A percentile compares a stretch with the other conserved stretches of the same genome.
These are phyloP conservation scores for Cercophora sp. DNA, from an alignment of 495 filamentous ascomycete species.

Conservation along the genomic window DNA sequence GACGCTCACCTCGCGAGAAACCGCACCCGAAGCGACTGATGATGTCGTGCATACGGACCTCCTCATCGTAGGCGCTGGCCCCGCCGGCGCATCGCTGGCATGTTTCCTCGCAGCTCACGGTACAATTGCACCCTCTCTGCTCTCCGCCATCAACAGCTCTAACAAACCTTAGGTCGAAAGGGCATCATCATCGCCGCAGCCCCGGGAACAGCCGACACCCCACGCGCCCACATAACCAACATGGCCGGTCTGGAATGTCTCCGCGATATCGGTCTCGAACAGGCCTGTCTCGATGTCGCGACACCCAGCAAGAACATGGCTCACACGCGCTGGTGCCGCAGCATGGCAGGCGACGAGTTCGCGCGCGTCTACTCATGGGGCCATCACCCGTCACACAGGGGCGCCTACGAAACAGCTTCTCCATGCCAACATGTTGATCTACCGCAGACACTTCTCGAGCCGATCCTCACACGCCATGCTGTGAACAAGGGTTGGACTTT, in stretches of 20 bases:
- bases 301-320: slow-evolving; percentile 38
- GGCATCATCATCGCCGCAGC: slow-evolving; percentile 47
- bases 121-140: too few species aligned
- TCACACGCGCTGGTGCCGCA: slow-evolving; percentile 52
- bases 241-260: slow-evolving; percentile 41
- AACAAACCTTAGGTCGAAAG: slow-evolving; percentile 29
- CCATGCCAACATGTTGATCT: slow-evolving; percentile 47
- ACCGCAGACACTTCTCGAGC: slow-evolving; percentile 51
- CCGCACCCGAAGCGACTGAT: too few species aligned
- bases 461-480: slow-evolving; percentile 44
- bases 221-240: slow-evolving; percentile 55
- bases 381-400: slow-evolving; percentile 45
- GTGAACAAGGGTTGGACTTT: slow-evolving; percentile 37
- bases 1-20: too few species aligned
- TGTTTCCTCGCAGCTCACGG: slow-evolving; percentile 53
- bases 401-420: slow-evolving; percentile 48
- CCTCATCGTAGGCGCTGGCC: slow-evolving; percentile 53
- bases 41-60: slow-evolving; percentile 42
- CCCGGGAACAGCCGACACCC: slow-evolving; percentile 49
- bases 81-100: slow-evolving; percentile 52
- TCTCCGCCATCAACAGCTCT: too few species aligned
- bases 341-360: slow-evolving; percentile 53
- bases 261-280: slow-evolving; percentile 49
- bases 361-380: slow-evolving; percentile 52
- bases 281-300: slow-evolving; percentile 33